Base-by-base conservation (phyloP, 768 basidiomycete genomes). In the Boletus tylopilopsis region DNA sequence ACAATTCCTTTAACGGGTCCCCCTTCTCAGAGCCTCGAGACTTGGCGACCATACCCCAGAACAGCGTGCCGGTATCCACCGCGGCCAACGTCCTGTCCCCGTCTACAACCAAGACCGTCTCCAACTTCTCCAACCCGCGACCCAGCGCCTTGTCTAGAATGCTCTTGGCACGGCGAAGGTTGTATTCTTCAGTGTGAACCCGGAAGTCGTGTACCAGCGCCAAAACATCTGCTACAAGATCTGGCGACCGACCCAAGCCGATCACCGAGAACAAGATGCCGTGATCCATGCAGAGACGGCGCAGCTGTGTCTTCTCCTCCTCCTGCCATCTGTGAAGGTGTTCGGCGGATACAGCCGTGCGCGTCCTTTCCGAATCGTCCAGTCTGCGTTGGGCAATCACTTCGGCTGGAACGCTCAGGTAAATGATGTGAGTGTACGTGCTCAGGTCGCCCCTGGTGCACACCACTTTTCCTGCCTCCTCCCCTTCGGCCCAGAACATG, bases 341-440 rank as follows among this genome's bases (percentile, higher is more conserved):
- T 50, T 51, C 36, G 22, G 51, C 36, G 16, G 51, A 53, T 38
- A 53, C 42, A 50, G 42, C 41, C 9, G 37, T 19, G 42, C 48
- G 51, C 19, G 29, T 50, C 48, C 9, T 53, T 44, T 50, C 42
- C 19, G 42, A 50, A 42, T 53, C 48, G 10, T 4, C 42, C 30
- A 50, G 42, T 53, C 51, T 53, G 51, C 42, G 48, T 53, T 53
- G 51, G 42, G 37, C 51, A 43, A 53, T 50, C 51, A 53, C 42
- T 41, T 50, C 48, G 24, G 42, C 48, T 35, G 51, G 48, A 42
- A 53, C 10, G 36, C n/a, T 37, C 36, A 53, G 49, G 36, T 53
- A 53, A 34, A 53, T 53, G 48, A 53, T 50, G 39, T 53, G 51
- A 29, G 51, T 53, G 51, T 53, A 53, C n/a, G 51, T 53, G 51